Evolutionary conservation across 345 rosid genomes (phyloP).

Genomic region (Salix arbutifolia): DNA sequence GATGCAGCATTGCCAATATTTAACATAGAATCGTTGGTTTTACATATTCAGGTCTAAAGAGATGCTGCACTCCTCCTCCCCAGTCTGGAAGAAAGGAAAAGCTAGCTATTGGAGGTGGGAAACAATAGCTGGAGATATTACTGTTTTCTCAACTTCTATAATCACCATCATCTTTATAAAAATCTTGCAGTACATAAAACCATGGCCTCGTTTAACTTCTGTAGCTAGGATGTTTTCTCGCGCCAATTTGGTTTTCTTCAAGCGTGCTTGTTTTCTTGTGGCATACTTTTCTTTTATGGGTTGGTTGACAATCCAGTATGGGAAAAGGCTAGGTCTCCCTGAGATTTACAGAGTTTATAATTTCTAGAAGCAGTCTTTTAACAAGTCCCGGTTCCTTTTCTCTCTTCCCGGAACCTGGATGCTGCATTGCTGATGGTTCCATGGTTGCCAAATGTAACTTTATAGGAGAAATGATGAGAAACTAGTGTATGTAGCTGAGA

Average conservation of each 20-base stretch:
- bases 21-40: background rate
- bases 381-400: background rate
- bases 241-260: conserved; percentile 24
- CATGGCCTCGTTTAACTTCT: conserved; percentile 28
- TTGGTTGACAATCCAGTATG: conserved; percentile 55
- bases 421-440: background rate
- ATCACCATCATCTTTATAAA: conserved; percentile 39
- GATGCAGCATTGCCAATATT: background rate
- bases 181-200: conserved; percentile 38
- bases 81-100: conserved; percentile 24
- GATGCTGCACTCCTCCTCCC: conserved; percentile 39
- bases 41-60: conserved; percentile 36
- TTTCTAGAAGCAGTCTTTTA: conserved; percentile 16
- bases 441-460: background rate
- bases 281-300: conserved; percentile 51
- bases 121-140: conserved; percentile 44
- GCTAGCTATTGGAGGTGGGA: conserved; percentile 49
- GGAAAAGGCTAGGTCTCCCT: conserved; percentile 46
- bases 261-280: conserved; percentile 55
- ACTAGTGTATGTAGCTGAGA: background rate
- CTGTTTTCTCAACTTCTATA: conserved; percentile 61
- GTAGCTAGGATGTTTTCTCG: conserved; percentile 16
- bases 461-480: background rate
- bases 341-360: conserved; percentile 25
- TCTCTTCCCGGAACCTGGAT: background rate